Evolutionary conservation across 495 filamentous ascomycete genomes (phyloP).

Genomic region (Daldinia grandis): DNA sequence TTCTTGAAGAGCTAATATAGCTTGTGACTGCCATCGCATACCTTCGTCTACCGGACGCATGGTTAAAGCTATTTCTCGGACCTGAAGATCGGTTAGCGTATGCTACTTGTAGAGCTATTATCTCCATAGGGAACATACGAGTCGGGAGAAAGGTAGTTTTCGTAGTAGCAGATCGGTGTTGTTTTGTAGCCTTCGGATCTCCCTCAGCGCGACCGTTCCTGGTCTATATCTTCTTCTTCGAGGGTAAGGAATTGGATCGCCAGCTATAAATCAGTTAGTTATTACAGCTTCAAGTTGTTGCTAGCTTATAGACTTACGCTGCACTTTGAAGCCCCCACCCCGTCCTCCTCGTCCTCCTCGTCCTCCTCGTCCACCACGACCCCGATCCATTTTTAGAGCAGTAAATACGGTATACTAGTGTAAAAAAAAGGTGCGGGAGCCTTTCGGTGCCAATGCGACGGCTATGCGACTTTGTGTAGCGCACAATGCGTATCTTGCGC

Average conservation of each 20-base stretch:
- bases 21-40: slow-evolving; percentile 91
- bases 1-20: slow-evolving; percentile 89
- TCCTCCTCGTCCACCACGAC: slow-evolving; percentile 22
- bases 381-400: neutral
- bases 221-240: slow-evolving; percentile 78
- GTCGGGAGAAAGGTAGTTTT: slow-evolving; percentile 85
- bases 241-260: slow-evolving; percentile 71
- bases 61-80: slow-evolving; percentile 80
- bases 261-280: slow-evolving; percentile 59
- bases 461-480: slow-evolving; percentile 1
- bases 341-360: slow-evolving; percentile 16
- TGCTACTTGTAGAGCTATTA: neutral
- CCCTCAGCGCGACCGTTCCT: slow-evolving; percentile 82
- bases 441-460: neutral
- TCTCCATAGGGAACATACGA: slow-evolving; percentile 61
- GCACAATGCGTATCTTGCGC: neutral
- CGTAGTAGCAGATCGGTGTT: slow-evolving; percentile 80
- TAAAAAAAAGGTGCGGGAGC: neutral
- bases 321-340: slow-evolving; percentile 22
- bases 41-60: slow-evolving; percentile 62
- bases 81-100: slow-evolving; percentile 55
- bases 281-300: neutral
- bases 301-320: slow-evolving; percentile 32
- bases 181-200: slow-evolving; percentile 86
- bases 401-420: neutral